Evolutionary conservation across 306 rosid genomes (phyloP).

Genomic region (Quercus cerris): DNA sequence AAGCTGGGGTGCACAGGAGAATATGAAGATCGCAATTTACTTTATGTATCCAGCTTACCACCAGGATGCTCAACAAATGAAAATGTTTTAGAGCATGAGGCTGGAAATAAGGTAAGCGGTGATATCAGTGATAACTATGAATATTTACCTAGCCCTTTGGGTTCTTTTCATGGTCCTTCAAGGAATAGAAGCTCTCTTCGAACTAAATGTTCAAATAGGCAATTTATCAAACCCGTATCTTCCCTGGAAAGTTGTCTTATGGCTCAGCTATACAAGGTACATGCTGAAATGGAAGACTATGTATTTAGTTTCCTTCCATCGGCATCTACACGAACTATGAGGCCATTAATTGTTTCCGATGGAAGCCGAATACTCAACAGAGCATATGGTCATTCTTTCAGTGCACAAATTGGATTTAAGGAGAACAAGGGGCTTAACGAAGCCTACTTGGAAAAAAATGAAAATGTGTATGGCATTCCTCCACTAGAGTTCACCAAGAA

Average conservation of each 20-base stretch:
- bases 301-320: conserved; percentile 45
- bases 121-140: conserved; percentile 28
- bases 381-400: conserved; percentile 22
- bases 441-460: conserved; percentile 26
- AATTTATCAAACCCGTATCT: conserved; percentile 40
- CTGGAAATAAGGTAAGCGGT: conserved; percentile 23
- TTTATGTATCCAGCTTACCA: conserved; percentile 40
- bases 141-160: conserved; percentile 20
- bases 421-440: conserved; percentile 36
- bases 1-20: conserved; percentile 14
- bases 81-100: conserved; percentile 21
- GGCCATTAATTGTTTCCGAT: conserved; percentile 56
- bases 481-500: conserved; percentile 29
- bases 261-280: conserved; percentile 73
- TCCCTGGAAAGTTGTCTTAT: conserved; percentile 77
- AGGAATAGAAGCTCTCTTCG: conserved; percentile 50
- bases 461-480: conserved; percentile 41
- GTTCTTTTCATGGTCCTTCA: conserved; percentile 29
- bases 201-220: conserved; percentile 29
- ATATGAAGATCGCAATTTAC: conserved; percentile 27
- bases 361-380: conserved; percentile 59
- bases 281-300: conserved; percentile 48
- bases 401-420: conserved; percentile 28
- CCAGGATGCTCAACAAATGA: conserved; percentile 22
- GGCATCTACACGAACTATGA: conserved; percentile 29